Conservation (phyloP, 1,284 basidiomycete genomes). For the Boletus hoseneyae region DNA sequence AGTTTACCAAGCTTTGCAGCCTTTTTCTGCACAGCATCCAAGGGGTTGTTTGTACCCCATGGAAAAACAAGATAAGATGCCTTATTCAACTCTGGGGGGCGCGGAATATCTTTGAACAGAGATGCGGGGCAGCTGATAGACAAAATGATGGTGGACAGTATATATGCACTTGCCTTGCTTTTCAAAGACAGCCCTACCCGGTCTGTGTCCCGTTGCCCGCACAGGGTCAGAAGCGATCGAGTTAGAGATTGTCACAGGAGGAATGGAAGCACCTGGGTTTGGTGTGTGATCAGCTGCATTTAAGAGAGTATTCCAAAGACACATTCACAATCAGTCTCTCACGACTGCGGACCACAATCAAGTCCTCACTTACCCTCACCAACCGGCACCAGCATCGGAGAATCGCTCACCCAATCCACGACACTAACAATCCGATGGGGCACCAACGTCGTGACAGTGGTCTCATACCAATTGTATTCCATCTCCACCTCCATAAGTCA, state of each 20-base stretch:
- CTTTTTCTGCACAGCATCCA: constrained; percentile 56
- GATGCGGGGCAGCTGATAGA: too few species aligned
- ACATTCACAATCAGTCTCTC: too few species aligned
- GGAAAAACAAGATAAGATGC: constrained; percentile 67
- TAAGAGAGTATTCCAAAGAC: too few species aligned
- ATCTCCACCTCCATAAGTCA: constrained; percentile 62
- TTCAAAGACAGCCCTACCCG: constrained; percentile 12
- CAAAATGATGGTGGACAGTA: too few species aligned
- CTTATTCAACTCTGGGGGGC: constrained; percentile 21
- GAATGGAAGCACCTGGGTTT: constrained; percentile 27
- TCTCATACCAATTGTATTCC: constrained; percentile 83
- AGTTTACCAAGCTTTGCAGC: constrained; percentile 10
- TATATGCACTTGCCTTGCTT: constrained; percentile 13
- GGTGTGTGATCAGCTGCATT: constrained; percentile 14
- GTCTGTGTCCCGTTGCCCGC: constrained; percentile 10
- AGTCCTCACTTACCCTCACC: constrained; percentile 18
- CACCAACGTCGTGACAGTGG: constrained; percentile 57
- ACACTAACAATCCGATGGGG: constrained; percentile 75
- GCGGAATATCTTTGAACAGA: too few species aligned
- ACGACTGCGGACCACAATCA: too few species aligned
- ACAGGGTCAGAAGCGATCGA: constrained; percentile 11
- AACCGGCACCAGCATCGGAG: constrained; percentile 38
- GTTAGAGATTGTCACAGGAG: constrained; percentile 18
- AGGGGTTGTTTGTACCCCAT: constrained; percentile 77
- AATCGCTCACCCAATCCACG: constrained; percentile 81